Evolutionary conservation across 2,329 filamentous ascomycete species (phyloP).

Genomic region (Ploettnerulaceae sp.): DNA sequence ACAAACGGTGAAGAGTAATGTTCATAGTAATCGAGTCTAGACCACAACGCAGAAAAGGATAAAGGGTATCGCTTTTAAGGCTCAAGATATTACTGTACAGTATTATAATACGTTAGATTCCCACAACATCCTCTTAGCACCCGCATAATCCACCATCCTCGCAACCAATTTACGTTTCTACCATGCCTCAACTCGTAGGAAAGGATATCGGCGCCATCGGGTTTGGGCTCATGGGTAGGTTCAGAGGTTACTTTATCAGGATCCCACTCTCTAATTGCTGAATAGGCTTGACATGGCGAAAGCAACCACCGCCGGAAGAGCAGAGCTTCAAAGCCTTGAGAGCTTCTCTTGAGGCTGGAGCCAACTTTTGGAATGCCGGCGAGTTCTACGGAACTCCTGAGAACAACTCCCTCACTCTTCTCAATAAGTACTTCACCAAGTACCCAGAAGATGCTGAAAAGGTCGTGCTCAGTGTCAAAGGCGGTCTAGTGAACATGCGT

Average conservation of each 20-base stretch:
- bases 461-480: conserved; percentile 59
- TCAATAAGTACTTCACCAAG: conserved; percentile 57
- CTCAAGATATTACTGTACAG: too few relatives aligned
- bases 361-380: conserved; percentile 55
- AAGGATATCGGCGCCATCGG: conserved; percentile 28
- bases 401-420: conserved; percentile 53
- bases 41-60: too few relatives aligned
- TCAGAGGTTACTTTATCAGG: neutral
- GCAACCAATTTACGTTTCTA: neutral
- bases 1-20: too few relatives aligned
- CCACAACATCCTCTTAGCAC: neutral
- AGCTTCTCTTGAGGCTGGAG: conserved; percentile 43
- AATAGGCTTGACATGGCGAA: conserved; percentile 34
- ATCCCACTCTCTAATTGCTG: neutral
- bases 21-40: too few relatives aligned
- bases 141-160: neutral
- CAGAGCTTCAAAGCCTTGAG: conserved; percentile 52
- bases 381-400: conserved; percentile 58
- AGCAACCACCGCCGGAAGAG: conserved; percentile 37
- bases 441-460: conserved; percentile 60
- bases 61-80: too few relatives aligned
- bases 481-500: conserved; percentile 37
- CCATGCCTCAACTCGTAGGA: conserved; percentile 28
- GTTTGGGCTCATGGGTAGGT: conserved; percentile 26
- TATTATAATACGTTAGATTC: too few relatives aligned